phyloP scores from a whole-genome alignment of 345 rosid species.

The Eucalyptus curtisii region DNA sequence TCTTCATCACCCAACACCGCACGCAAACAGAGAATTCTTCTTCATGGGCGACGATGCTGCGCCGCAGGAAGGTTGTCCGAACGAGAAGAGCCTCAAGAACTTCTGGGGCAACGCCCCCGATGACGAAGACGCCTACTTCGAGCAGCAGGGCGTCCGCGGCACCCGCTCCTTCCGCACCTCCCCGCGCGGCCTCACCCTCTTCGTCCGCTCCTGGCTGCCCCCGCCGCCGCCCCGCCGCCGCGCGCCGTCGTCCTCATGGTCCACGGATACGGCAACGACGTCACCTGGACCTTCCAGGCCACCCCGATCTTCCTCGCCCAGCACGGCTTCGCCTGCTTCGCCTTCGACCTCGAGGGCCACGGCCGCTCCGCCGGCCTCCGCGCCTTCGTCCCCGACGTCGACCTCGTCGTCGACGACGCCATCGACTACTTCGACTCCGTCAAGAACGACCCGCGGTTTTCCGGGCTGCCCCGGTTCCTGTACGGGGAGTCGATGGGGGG shows the following conservation, averaged over 20 bases:
- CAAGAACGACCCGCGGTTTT: slow-evolving; percentile 19
- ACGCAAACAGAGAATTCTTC: background rate
- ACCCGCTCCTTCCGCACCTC: slow-evolving; percentile 54
- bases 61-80: background rate
- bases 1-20: background rate
- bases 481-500: slow-evolving; percentile 89
- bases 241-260: slow-evolving; percentile 64
- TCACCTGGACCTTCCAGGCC: slow-evolving; percentile 74
- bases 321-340: slow-evolving; percentile 73
- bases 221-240: slow-evolving; percentile 29
- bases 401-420: slow-evolving; percentile 54
- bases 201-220: slow-evolving; percentile 78
- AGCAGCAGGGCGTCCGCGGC: slow-evolving; percentile 39
- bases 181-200: slow-evolving; percentile 67
- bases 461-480: slow-evolving; percentile 43
- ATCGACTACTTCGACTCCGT: slow-evolving; percentile 35
- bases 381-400: slow-evolving; percentile 54
- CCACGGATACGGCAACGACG: slow-evolving; percentile 81
- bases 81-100: background rate
- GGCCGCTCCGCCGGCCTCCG: slow-evolving; percentile 62
- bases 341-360: slow-evolving; percentile 78
- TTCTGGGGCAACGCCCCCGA: slow-evolving; percentile 64
- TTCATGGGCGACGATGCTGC: background rate
- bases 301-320: slow-evolving; percentile 65
- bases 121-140: slow-evolving; percentile 45